Evolutionary conservation across 257 asterid species (phyloP), one percentile per base, ranked within the genome.

Genomic region (Handroanthus guayacan): DNA sequence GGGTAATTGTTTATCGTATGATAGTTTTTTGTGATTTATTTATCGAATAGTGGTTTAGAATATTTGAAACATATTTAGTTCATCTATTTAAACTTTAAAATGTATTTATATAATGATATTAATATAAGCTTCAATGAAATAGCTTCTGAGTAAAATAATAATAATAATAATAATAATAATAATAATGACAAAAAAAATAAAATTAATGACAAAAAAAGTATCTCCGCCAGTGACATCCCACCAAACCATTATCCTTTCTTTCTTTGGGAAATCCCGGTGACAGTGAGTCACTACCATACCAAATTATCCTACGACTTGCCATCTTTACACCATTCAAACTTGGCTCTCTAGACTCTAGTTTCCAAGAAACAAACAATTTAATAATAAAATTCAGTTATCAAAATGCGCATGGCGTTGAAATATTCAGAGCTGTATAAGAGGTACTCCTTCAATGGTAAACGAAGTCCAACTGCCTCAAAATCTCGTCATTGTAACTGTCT

Each of bases 401-500:
- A 45, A 44, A n/a, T 55, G 36, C 54, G 65, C 64, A 62, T 47
- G 80, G 74, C 76, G 25, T 54, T 60, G 76, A 76, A 71, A 66
- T 54, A 74, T 50, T 13, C 58, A 47, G 64, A 62, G 48, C 78
- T 78, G 64, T 61, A 64, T 12, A 71, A 34, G 43, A 43, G 74
- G 58, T 71, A 62, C 43, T 39, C 75, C 20, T 68, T 71, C 54
- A 44, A 45, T 16, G 73, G 79, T 66, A 55, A 51, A 52, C 66
- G n/a, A 51, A 62, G 48, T 18, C 70, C 57, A 69, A 18, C 38
- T 56, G 57, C 62, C 38, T 20, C 71, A 68, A 20, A 62, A 3
- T 43, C 51, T 41, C 52, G 12, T 31, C 48, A 0, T 51, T 47
- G 6, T 48, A 25, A 13, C 56, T 36, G 55, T 56, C 56, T 67